Conservation (phyloP, 495 filamentous ascomycete genomes). For the Glutinoglossum americanum region DNA sequence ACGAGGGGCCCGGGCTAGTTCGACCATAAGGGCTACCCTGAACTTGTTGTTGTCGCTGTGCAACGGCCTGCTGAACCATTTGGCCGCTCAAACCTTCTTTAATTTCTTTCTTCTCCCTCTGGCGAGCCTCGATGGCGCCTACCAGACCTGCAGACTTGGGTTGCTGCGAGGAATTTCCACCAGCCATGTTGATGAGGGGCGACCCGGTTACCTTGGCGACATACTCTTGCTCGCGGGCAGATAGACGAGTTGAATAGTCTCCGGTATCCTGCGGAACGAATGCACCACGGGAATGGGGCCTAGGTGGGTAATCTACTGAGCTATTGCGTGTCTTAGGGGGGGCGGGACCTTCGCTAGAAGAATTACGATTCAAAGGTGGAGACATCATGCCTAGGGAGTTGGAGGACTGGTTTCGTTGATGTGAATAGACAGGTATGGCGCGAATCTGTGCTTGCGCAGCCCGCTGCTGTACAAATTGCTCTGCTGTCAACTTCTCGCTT, state of each 20-base stretch:
- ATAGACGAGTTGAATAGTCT: slow-evolving; percentile 46
- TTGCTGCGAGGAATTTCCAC: slow-evolving; percentile 25
- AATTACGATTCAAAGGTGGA: slow-evolving; percentile 20
- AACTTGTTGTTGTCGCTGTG: slow-evolving; percentile 36
- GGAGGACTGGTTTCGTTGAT: slow-evolving; percentile 37
- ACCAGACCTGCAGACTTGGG: slow-evolving; percentile 40
- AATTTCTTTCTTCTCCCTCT: slow-evolving; percentile 51
- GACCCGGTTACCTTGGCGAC: slow-evolving; percentile 72
- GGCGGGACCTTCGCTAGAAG: slow-evolving; percentile 12
- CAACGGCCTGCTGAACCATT: slow-evolving; percentile 61
- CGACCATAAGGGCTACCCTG: neutral
- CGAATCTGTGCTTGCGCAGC: slow-evolving; percentile 21
- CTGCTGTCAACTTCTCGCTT: slow-evolving; percentile 30
- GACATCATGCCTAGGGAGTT: slow-evolving; percentile 15
- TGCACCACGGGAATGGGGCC: slow-evolving; percentile 17
- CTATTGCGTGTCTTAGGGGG: slow-evolving; percentile 4
- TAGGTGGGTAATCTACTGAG: slow-evolving; percentile 19
- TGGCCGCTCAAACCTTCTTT: slow-evolving; percentile 47
- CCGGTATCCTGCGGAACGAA: slow-evolving; percentile 5
- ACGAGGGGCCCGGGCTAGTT: neutral
- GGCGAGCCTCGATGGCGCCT: slow-evolving; percentile 52
- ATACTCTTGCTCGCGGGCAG: slow-evolving; percentile 86
- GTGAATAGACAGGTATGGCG: slow-evolving; percentile 27
- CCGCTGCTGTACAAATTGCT: slow-evolving; percentile 77
- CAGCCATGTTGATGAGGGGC: slow-evolving; percentile 52